phyloP scores from a whole-genome alignment of 441 rosid species.

The Corymbia calophylla region DNA sequence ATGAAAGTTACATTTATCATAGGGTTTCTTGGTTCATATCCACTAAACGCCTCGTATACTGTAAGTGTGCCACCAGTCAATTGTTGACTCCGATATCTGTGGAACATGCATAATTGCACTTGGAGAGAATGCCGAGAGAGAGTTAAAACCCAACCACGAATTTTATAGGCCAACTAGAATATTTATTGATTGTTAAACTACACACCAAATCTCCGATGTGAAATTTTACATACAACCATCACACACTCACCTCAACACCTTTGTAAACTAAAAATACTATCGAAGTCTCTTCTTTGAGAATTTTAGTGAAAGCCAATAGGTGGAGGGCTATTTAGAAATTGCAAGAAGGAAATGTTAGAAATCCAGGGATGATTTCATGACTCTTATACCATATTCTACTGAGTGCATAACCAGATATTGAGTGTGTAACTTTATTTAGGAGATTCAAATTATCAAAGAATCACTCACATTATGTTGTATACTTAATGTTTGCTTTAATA shows the following conservation, averaged over 20 bases:
- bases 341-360: not conserved
- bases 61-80: not conserved
- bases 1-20: not conserved
- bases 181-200: not conserved
- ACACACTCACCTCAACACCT: not conserved
- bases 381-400: not conserved
- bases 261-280: not conserved
- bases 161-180: not conserved
- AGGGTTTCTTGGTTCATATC: not conserved
- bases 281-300: not conserved
- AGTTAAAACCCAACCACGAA: not conserved
- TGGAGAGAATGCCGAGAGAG: not conserved
- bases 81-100: not conserved
- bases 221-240: not conserved
- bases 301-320: not conserved
- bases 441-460: not conserved
- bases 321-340: not conserved
- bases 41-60: not conserved
- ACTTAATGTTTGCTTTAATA: not conserved
- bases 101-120: not conserved
- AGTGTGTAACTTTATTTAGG: not conserved
- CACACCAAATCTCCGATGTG: not conserved
- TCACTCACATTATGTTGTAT: not conserved
- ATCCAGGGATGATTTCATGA: not conserved
- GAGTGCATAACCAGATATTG: not conserved